Conservation (phyloP, 1,139 yeast genomes). For the Blastobotrys ciferrii region DNA sequence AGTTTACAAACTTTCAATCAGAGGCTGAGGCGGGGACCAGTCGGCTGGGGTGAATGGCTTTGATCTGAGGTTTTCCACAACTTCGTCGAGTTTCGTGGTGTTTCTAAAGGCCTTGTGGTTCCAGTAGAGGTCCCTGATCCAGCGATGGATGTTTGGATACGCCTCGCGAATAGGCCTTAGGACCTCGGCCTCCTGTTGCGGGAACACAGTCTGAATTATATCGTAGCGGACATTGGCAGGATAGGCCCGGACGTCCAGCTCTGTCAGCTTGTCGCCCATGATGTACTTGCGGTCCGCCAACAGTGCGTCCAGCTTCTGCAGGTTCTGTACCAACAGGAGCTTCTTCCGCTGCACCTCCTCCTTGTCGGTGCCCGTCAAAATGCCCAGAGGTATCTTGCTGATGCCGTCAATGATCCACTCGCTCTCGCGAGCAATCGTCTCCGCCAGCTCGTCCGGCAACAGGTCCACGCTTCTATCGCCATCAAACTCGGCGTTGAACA, state of each 20-base stretch:
- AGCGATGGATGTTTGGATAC: constrained; percentile 72
- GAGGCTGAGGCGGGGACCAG: constrained; percentile 1
- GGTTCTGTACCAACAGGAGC: constrained; percentile 50
- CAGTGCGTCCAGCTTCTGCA: constrained; percentile 66
- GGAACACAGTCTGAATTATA: constrained; percentile 63
- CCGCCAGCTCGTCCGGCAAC: constrained; percentile 37
- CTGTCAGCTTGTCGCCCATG: constrained; percentile 69
- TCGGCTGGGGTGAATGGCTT: constrained; percentile 1
- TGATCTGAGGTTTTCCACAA: constrained; percentile 75
- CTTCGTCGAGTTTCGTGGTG: constrained; percentile 85
- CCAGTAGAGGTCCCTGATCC: constrained; percentile 87
- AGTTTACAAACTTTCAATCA: not conserved
- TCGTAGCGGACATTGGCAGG: constrained; percentile 85
- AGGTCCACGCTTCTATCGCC: constrained; percentile 31
- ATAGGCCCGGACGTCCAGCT: constrained; percentile 85
- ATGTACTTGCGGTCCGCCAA: constrained; percentile 64
- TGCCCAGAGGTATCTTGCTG: not conserved
- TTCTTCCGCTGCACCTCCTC: constrained; percentile 3
- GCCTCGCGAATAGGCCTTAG: constrained; percentile 74
- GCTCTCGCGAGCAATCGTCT: not conserved
- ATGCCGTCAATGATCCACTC: constrained; percentile 6
- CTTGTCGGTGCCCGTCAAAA: not conserved
- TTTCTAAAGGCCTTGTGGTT: constrained; percentile 68
- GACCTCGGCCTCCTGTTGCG: constrained; percentile 75
- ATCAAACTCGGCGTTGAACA: constrained; percentile 69